Percentiles rank a stretch among this genome's conserved stretches.
These are phyloP conservation scores for Corylus avellana DNA, from an alignment of 306 rosid genomes.

Conservation along the genomic window DNA sequence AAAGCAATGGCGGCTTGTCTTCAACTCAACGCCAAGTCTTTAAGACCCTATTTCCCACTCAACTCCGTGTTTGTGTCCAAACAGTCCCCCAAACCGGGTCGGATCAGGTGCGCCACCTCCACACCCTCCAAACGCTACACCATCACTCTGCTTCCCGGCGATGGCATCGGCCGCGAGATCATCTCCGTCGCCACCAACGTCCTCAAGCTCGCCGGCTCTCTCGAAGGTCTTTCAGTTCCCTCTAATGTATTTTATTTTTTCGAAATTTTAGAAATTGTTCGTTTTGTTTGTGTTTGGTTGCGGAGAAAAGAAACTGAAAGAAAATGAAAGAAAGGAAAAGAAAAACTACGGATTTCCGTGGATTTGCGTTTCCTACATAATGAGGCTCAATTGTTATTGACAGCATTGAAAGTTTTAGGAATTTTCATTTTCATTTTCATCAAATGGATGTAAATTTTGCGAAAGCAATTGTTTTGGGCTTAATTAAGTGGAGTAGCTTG, in stretches of 20 bases:
- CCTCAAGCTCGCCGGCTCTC: slow-evolving; percentile 61
- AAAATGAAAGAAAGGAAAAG: neutral
- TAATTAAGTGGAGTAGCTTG: neutral
- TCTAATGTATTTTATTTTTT: neutral
- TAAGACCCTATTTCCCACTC: slow-evolving; percentile 14
- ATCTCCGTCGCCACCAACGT: slow-evolving; percentile 78
- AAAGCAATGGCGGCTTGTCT: slow-evolving; percentile 52
- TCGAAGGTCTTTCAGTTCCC: slow-evolving; percentile 50
- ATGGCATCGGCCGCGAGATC: slow-evolving; percentile 94
- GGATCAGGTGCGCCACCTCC: slow-evolving; percentile 52
- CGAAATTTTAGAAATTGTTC: too few species aligned
- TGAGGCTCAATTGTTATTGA: neutral
- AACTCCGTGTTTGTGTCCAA: slow-evolving; percentile 14
- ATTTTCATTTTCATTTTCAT: neutral
- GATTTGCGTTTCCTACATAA: neutral
- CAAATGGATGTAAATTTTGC: neutral
- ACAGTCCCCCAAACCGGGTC: slow-evolving; percentile 12
- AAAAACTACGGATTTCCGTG: neutral
- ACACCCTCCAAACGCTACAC: slow-evolving; percentile 55
- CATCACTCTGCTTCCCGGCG: slow-evolving; percentile 86
- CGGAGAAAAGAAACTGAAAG: neutral
- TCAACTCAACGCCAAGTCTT: slow-evolving; percentile 37
- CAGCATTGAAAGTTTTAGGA: neutral
- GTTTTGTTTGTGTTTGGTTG: neutral
- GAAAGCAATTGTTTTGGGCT: neutral